phyloP scores from a whole-genome alignment of 345 rosid genomes.

The Clarkia xantiana region DNA sequence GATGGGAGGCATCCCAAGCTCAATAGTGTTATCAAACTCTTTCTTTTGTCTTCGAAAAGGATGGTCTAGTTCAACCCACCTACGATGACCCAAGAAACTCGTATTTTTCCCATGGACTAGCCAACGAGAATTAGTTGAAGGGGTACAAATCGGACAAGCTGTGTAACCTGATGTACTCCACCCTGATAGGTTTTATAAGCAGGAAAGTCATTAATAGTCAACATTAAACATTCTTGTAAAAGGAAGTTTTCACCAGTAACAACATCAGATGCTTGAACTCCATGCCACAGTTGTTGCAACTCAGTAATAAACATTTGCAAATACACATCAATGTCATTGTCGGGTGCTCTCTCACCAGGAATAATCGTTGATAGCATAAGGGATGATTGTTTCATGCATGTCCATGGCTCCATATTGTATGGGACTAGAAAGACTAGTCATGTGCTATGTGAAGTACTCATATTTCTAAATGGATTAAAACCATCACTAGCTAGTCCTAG shows the following conservation, averaged over 20 bases:
- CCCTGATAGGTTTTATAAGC: background rate
- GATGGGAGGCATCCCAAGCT: too few species aligned
- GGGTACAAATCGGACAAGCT: background rate
- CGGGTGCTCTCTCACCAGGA: too few species aligned
- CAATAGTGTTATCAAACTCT: background rate
- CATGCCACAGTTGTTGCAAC: background rate
- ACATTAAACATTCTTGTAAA: background rate
- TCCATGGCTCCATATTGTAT: too few species aligned
- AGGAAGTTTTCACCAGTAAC: background rate
- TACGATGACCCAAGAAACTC: background rate
- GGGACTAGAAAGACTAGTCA: background rate
- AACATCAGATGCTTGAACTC: background rate
- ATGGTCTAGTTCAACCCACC: background rate
- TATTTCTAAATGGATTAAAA: too few species aligned
- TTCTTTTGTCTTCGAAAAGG: background rate
- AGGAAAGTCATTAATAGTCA: background rate
- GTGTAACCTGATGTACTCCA: background rate
- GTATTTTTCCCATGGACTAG: background rate
- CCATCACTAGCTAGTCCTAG: too few species aligned
- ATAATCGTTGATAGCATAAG: too few species aligned
- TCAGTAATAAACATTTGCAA: background rate
- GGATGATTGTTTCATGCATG: too few species aligned
- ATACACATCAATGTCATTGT: background rate
- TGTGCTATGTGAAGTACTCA: too few species aligned
- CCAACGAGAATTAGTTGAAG: background rate